Conservation (phyloP, 495 filamentous ascomycete species). For the Trichoderma asperelloides region DNA sequence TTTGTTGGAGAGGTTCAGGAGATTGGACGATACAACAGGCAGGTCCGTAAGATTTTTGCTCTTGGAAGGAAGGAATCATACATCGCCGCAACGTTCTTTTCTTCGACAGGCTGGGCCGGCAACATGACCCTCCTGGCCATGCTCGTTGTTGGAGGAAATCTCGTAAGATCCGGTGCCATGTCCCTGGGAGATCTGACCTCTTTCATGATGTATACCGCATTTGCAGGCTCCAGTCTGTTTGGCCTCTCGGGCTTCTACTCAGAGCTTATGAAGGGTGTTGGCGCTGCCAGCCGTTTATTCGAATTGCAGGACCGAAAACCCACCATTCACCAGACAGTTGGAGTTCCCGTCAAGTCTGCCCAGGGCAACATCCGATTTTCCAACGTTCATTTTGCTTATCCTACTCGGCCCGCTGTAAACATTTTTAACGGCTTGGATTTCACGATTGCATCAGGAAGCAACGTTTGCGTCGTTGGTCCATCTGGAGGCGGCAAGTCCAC, state of each 20-base stretch:
- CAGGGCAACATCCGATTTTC: conserved; percentile 81
- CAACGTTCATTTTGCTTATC: conserved; percentile 80
- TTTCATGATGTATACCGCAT: conserved; percentile 96
- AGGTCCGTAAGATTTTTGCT: conserved; percentile 83
- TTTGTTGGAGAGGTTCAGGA: conserved; percentile 90
- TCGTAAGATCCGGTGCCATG: conserved; percentile 80
- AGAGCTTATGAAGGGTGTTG: conserved; percentile 97
- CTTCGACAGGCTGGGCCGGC: conserved; percentile 75
- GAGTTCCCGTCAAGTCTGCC: conserved; percentile 65
- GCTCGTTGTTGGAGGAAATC: conserved; percentile 79
- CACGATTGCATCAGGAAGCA: conserved; percentile 81
- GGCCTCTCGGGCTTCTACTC: conserved; percentile 94
- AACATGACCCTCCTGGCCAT: conserved; percentile 95
- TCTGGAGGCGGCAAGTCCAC: conserved; percentile 94
- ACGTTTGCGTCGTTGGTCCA: conserved; percentile 93
- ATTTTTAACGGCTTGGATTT: conserved; percentile 90
- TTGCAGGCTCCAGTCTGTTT: conserved; percentile 84
- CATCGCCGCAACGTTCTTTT: conserved; percentile 87
- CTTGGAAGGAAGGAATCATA: conserved; percentile 79
- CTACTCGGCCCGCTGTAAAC: conserved; percentile 76
- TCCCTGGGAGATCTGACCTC: conserved; percentile 89
- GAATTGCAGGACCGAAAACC: conserved; percentile 91
- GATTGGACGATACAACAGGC: conserved; percentile 80
- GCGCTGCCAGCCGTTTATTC: conserved; percentile 88
- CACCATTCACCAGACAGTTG: conserved; percentile 74